Conservation (phyloP, 2,329 filamentous ascomycete genomes). For the Ophiobolus disseminans region DNA sequence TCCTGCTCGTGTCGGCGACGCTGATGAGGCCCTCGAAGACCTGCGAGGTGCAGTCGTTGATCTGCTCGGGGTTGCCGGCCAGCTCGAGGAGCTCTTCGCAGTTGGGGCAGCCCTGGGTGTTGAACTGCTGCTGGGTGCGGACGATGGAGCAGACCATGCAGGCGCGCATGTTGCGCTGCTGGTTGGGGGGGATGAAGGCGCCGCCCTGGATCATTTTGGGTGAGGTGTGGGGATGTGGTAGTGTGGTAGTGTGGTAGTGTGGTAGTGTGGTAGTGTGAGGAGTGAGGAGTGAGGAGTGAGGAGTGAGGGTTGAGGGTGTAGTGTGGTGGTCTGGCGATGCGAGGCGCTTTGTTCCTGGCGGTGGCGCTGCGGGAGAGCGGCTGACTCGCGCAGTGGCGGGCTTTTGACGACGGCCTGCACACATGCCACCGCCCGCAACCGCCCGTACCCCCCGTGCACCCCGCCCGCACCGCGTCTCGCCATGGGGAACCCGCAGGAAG, state of each 20-base stretch:
- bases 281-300: constrained; percentile 1
- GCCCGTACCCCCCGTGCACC: too few species aligned
- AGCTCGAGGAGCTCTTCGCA: constrained; percentile 93
- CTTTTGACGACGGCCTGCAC: too few species aligned
- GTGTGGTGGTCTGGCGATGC: background rate
- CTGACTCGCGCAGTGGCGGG: background rate
- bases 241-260: background rate
- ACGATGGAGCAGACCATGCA: constrained; percentile 99
- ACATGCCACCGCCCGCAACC: too few species aligned
- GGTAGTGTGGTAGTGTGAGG: background rate
- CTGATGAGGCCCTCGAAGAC: constrained; percentile 94
- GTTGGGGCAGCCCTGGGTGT: constrained; percentile 89
- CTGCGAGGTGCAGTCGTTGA: constrained; percentile 92
- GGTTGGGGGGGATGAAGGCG: constrained; percentile 75
- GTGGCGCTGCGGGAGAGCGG: constrained; percentile 2
- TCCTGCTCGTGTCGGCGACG: constrained; percentile 78
- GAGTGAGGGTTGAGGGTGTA: background rate
- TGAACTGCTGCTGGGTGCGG: constrained; percentile 82
- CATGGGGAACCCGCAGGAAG: constrained; percentile 60
- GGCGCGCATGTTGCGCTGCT: constrained; percentile 87
- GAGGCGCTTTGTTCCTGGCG: constrained; percentile 1
- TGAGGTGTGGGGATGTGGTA: constrained; percentile 11
- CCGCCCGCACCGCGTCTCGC: too few species aligned
- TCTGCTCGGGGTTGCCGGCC: constrained; percentile 76
- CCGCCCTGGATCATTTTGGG: constrained; percentile 47